Evolutionary conservation across 352 stramenopile species (phyloP), one percentile per base, ranked within the genome.

Genomic region (Phytophthora niederhauseri): DNA sequence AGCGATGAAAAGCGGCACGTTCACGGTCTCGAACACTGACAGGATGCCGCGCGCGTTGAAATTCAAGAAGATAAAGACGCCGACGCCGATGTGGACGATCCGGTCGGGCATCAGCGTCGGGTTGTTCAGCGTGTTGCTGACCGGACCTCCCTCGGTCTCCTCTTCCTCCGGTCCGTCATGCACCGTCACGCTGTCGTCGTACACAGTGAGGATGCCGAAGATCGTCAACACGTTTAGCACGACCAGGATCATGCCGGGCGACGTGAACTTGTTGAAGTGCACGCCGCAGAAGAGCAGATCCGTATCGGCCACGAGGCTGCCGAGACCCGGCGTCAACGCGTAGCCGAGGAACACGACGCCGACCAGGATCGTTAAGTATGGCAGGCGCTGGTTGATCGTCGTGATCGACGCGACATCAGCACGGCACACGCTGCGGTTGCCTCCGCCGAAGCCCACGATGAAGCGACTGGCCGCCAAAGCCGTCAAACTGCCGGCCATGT

Each of bases 11-110:
- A 93, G 56, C 43, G 85, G 84, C 19, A 93, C 83, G 61, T 92
- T 92, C 45, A 93, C 81, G 0, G 85, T 93, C 64, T 93, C 85
- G 57, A 93, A 93, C 7, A 93, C 83, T 2, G 83, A 91, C 28
- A 93, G 63, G 46, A 93, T 92, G 28, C 85, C 85, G 11, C 85
- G 81, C 3, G 81, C 71, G 50, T 87, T 89, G 66, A 91, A 90
- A 64, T 93, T 93, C 28, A 93, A 63, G 69, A 85, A 85, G 65
- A 93, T 92, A 61, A 92, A 92, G 30, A 93, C 81, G 5, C 73
- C 55, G 1, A 79, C 81, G 41, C 85, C 85, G 24, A 90, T 85
- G 58, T 84, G 85, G 30, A 93, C 78, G 36, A 93, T 77, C 19
- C 75, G 74, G 15, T 89, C 78, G 6, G 85, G 78, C 41, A 91